Conservation (phyloP, 768 basidiomycete genomes). For the Pleurotus giganteus region DNA sequence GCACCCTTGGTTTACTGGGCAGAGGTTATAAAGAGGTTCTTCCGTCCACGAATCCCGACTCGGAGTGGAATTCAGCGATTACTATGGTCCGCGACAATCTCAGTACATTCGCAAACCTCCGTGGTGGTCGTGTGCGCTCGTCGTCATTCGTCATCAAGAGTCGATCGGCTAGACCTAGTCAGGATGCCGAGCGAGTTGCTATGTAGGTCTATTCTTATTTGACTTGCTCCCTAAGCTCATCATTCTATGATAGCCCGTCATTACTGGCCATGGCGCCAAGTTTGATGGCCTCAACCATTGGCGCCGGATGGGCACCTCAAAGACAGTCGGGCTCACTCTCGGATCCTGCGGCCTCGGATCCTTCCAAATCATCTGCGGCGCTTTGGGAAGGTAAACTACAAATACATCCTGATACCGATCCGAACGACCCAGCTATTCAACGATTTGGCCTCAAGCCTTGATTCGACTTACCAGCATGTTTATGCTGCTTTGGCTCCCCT, state of each 20-base stretch:
- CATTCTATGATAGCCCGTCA: conserved; percentile 24
- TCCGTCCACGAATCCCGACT: conserved; percentile 60
- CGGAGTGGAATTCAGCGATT: conserved; percentile 78
- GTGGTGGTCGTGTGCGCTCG: conserved; percentile 85
- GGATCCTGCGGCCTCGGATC: conserved; percentile 74
- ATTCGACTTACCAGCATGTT: neutral
- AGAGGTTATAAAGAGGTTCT: conserved; percentile 49
- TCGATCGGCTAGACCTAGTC: conserved; percentile 54
- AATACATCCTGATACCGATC: conserved; percentile 81
- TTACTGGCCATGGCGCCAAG: conserved; percentile 53
- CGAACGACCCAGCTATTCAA: conserved; percentile 54
- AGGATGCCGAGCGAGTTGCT: conserved; percentile 48
- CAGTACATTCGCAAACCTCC: conserved; percentile 73
- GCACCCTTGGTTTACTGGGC: neutral
- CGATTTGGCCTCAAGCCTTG: conserved; percentile 22
- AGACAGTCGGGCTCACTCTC: conserved; percentile 57
- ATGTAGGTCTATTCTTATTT: conserved; percentile 30
- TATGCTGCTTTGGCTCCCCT: neutral
- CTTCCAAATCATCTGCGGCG: conserved; percentile 78
- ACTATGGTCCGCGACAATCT: conserved; percentile 85
- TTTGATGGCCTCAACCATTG: conserved; percentile 52
- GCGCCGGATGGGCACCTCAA: conserved; percentile 53
- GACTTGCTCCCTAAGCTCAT: neutral
- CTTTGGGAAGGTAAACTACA: conserved; percentile 85
- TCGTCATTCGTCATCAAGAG: conserved; percentile 86